Evolutionary conservation across 495 filamentous ascomycete genomes (phyloP).

Genomic region (Friedmanniomyces simplex): DNA sequence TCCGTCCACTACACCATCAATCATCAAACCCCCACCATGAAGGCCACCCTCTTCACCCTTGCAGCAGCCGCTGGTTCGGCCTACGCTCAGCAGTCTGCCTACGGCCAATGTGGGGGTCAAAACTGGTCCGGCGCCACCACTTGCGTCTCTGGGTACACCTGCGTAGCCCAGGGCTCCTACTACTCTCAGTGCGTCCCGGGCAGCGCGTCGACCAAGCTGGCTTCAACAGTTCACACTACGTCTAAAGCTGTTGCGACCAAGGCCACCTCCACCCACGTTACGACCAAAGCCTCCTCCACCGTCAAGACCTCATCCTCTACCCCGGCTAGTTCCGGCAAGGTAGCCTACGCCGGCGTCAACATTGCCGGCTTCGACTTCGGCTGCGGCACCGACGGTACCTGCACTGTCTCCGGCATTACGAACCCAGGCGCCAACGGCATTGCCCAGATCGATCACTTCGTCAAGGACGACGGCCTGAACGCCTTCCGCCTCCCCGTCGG

Average conservation of each 20-base stretch:
- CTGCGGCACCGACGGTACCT: conserved; percentile 39
- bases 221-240: too few species aligned
- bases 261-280: neutral
- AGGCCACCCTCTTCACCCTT: conserved; percentile 7
- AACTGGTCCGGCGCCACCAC: conserved; percentile 13
- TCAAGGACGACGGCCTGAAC: conserved; percentile 41
- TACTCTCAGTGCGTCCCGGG: conserved; percentile 22
- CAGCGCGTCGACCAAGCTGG: neutral
- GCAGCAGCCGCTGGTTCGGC: conserved; percentile 16
- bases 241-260: neutral
- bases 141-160: conserved; percentile 18
- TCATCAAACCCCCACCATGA: conserved; percentile 11
- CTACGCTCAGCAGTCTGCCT: conserved; percentile 13
- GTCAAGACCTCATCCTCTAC: neutral
- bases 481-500: conserved; percentile 48
- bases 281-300: neutral
- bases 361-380: conserved; percentile 43
- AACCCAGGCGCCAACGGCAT: conserved; percentile 21
- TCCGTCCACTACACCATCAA: neutral
- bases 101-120: conserved; percentile 20
- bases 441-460: conserved; percentile 50
- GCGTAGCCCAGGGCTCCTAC: conserved; percentile 9
- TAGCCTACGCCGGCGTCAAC: conserved; percentile 33
- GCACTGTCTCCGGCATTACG: conserved; percentile 27
- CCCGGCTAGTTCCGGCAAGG: conserved; percentile 3